A percentile compares a stretch with the other conserved stretches of the same genome.
These are phyloP conservation scores for Trichoderma atroviride DNA, from an alignment of 2,329 filamentous ascomycete species.

Conservation along the genomic window DNA sequence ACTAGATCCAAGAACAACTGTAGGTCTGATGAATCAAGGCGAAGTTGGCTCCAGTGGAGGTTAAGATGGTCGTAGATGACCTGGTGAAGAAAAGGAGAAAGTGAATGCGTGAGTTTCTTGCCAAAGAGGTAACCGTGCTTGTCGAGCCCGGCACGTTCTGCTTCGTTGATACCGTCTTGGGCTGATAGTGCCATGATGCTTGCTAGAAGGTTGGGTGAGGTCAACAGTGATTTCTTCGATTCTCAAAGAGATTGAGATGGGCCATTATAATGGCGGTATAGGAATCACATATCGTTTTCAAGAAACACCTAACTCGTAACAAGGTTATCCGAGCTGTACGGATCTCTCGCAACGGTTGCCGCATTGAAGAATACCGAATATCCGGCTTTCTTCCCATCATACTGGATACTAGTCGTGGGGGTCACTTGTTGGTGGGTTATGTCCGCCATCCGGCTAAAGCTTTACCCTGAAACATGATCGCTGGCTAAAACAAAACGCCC, in stretches of 20 bases:
- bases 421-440: neutral
- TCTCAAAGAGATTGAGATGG: neutral
- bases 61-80: conserved; percentile 21
- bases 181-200: neutral
- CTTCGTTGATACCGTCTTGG: neutral
- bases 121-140: conserved; percentile 23
- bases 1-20: conserved; percentile 3
- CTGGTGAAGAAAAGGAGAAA: conserved; percentile 21
- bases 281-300: neutral
- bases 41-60: conserved; percentile 16
- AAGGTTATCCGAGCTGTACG: neutral
- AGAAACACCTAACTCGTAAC: too few relatives aligned
- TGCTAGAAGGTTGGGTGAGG: neutral
- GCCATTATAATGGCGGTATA: neutral
- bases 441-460: conserved; percentile 18
- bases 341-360: neutral
- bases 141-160: conserved; percentile 9
- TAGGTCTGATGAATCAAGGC: conserved; percentile 16
- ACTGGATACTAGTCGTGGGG: neutral
- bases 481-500: neutral
- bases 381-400: neutral
- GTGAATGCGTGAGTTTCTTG: conserved; percentile 18
- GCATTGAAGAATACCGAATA: conserved; percentile 15
- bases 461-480: conserved; percentile 9
- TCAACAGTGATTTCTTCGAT: neutral